Base-by-base conservation (phyloP, 495 filamentous ascomycete genomes). In the Podospora pseudocomata region DNA sequence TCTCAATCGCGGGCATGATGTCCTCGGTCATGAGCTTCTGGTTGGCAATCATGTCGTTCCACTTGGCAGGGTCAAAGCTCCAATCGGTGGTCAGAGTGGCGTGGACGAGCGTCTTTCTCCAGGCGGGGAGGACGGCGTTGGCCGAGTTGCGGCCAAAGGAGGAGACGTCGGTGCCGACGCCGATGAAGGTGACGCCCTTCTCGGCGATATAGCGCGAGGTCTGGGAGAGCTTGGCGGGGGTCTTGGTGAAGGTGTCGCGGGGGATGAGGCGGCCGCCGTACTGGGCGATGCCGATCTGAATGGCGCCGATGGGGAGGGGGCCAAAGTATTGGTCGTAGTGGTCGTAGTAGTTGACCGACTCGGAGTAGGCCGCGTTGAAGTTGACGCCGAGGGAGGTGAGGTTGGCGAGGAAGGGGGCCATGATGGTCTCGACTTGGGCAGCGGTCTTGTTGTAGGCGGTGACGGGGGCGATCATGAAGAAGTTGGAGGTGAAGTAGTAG, bases 241-340 rank as follows among this genome's bases (percentile, higher is more conserved):
- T 65, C 55, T 80, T 74, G 44, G 76, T 28, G 30, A 89, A 77
- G 11, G 85, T 76, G n/a, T 74, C 71, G 54, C 83, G 80, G 5
- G 87, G 87, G 60, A 90, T 83, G 13, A 90, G 80, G 34, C 89
- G 84, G 39, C 87, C 86, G 23, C 87, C 87, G 73, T 86, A 86
- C 63, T 87, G 82, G 68, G 79, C 81, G 19, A 76, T 77, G 61
- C 80, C 77, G 55, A 86, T 81, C 11, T 76, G 76, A 61, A 86
- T 80, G 67, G 77, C 79, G 30, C 74, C 73, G 16, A 74, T 73
- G 20, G 76, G 74, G 9, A 82, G 74, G n/a, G 77, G 76, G 16
- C 76, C 78, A 66, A 84, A 77, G 73, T 81, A 81, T 15, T 67
- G 71, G 58, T 78, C 68, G 75, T 81, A 87, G 68, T 85, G 76